Evolutionary conservation across 23 red algal species (phyloP), one percentile per base, ranked within the genome.

Genomic region (Pyropia haitanensis): DNA sequence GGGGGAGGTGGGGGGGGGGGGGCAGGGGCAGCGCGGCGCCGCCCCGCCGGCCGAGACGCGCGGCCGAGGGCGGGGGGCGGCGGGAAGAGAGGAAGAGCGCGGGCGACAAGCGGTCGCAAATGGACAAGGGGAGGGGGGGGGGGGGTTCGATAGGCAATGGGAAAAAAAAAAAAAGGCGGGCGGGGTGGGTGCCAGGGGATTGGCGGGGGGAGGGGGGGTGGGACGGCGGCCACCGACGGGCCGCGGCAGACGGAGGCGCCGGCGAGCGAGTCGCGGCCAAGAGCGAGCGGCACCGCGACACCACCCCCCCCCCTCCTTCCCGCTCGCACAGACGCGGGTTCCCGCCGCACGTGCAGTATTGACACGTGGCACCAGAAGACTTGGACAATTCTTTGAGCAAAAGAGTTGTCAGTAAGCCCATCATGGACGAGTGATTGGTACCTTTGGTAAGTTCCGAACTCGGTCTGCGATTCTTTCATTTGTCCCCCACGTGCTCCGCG

Each of bases 1-100:
- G 61, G 44, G 20, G 61, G 61, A 1, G 61, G 30, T 17, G 30
- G 61, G 20, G n/a, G 30, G 61, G 61, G 61, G 61, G 61, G 44
- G 8, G 61, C 25, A 14, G 29, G 25, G 57, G 29, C 25, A 27
- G 57, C 57, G 57, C 29, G 23, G 57, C 25, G 25, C 23, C 23
- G 29, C 29, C 57, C 57, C 23, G 29, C 23, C 23, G 23, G 23
- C 57, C 29, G 23, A 22, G 23, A 60, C 57, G 29, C 29, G 57
- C 23, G 57, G 29, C 29, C 57, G 61, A 16, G 55, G 7, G 55
- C 0, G 21, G 55, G 55, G 55, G 21, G 55, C 0, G 55, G 12
- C 6, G 24, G 27, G 28, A 8, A 10, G 53, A 16, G 51, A 60
- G 56, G 53, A 56, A 23, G 27, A 57, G 28, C 18, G 56, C 25